phyloP scores from a whole-genome alignment of 768 basidiomycete genomes.

The Serendipita sp. region DNA sequence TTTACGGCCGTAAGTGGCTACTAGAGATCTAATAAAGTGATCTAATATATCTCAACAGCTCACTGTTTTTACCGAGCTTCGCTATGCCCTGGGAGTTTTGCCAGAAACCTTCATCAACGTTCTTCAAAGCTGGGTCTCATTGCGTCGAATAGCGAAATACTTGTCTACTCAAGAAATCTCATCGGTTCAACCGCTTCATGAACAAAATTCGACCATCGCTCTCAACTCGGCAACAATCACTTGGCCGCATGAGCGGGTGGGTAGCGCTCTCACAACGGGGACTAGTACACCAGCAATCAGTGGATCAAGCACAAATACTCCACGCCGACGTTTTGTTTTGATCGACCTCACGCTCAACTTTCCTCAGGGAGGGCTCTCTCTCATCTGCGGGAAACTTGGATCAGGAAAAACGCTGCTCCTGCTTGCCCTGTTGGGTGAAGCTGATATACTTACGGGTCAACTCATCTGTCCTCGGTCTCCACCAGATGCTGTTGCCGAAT shows the following conservation, averaged over 20 bases:
- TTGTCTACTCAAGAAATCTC: slow-evolving; percentile 57
- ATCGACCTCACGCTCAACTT: slow-evolving; percentile 65
- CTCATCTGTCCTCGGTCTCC: slow-evolving; percentile 71
- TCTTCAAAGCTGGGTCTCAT: slow-evolving; percentile 71
- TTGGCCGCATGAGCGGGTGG: slow-evolving; percentile 66
- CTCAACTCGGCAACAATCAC: slow-evolving; percentile 77
- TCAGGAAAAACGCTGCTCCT: slow-evolving; percentile 78
- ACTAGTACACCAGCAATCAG: neutral
- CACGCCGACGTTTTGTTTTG: slow-evolving; percentile 56
- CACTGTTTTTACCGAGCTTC: slow-evolving; percentile 72
- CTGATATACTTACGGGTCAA: slow-evolving; percentile 69
- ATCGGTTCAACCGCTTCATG: slow-evolving; percentile 37
- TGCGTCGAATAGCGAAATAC: slow-evolving; percentile 85
- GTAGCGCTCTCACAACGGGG: neutral
- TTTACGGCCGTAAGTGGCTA: slow-evolving; percentile 37
- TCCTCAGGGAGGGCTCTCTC: slow-evolving; percentile 59
- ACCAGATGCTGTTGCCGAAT: slow-evolving; percentile 56
- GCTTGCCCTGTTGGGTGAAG: slow-evolving; percentile 75
- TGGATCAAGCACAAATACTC: slow-evolving; percentile 30
- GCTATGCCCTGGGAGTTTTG: slow-evolving; percentile 71
- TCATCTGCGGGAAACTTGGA: slow-evolving; percentile 80
- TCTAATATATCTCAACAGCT: neutral
- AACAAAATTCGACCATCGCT: slow-evolving; percentile 44
- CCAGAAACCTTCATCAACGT: slow-evolving; percentile 86
- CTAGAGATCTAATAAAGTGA: neutral